Percentiles rank a stretch among this genome's conserved stretches.
Conservation (phyloP, 805 yeast species). For the Spencermartinsiella europaea region DNA sequence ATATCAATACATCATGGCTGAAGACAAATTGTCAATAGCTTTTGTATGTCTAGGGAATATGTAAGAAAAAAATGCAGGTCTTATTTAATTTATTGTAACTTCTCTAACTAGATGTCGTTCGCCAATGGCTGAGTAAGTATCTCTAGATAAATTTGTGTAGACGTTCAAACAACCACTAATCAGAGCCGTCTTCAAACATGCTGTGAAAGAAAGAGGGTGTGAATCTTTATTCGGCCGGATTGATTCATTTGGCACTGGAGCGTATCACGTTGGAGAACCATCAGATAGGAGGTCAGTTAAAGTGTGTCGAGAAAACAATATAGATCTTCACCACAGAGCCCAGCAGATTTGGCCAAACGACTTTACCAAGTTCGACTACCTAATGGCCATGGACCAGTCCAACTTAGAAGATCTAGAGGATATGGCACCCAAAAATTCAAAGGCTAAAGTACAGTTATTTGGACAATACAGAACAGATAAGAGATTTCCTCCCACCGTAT, state of each 20-base stretch:
- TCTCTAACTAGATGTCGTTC: constrained; percentile 71
- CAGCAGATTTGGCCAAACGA: constrained; percentile 77
- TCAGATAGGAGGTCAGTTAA: constrained; percentile 74
- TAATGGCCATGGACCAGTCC: constrained; percentile 52
- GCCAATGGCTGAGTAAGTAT: constrained; percentile 81
- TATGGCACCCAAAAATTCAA: constrained; percentile 37
- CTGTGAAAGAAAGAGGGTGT: constrained; percentile 49
- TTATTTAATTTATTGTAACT: no score
- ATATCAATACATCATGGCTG: no score
- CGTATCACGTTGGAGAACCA: constrained; percentile 73
- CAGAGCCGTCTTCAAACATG: constrained; percentile 67
- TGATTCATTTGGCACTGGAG: constrained; percentile 88
- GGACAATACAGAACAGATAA: constrained; percentile 71
- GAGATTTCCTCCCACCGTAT: constrained; percentile 53
- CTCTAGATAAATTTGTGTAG: no score
- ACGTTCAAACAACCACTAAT: no score
- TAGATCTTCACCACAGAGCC: constrained; percentile 69
- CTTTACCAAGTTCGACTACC: constrained; percentile 48
- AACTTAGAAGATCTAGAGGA: constrained; percentile 41
- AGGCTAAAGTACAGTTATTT: constrained; percentile 43
- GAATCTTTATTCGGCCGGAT: constrained; percentile 44
- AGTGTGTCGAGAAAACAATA: constrained; percentile 65
- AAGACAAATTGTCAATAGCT: constrained; percentile 48
- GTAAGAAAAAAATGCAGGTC: constrained; percentile 36
- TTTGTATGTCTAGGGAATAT: constrained; percentile 90